These are phyloP conservation scores for Primulina eburnea DNA, from an alignment of 257 asterid genomes.

Conservation along the genomic window DNA sequence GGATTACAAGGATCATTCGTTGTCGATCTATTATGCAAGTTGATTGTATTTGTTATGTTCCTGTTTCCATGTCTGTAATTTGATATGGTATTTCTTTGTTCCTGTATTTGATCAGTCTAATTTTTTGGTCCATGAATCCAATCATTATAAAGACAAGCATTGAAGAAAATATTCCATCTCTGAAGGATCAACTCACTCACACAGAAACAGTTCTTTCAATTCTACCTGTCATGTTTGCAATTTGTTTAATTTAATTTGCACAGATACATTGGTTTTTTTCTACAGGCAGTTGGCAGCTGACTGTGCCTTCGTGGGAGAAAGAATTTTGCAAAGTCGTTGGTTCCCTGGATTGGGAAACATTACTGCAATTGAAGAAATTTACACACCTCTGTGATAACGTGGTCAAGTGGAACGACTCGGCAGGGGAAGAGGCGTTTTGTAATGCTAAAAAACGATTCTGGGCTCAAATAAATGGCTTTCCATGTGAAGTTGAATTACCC, in stretches of 20 bases:
- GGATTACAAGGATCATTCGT: neutral
- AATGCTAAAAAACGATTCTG: conserved; percentile 68
- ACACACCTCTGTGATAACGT: conserved; percentile 51
- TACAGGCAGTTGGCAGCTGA: conserved; percentile 56
- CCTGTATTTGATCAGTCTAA: conserved; percentile 1
- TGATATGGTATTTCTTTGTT: neutral
- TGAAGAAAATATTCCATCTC: neutral
- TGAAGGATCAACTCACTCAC: conserved; percentile 1
- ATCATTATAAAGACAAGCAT: neutral
- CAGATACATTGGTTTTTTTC: conserved; percentile 14
- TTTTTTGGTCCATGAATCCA: neutral
- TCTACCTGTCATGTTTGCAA: neutral
- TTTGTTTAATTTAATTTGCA: neutral
- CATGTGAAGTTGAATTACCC: conserved; percentile 48
- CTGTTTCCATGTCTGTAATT: neutral
- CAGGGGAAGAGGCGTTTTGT: conserved; percentile 63
- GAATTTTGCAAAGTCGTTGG: conserved; percentile 64
- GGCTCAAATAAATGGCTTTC: conserved; percentile 49
- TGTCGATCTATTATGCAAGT: neutral
- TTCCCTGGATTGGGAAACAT: conserved; percentile 59
- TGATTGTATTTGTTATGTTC: neutral
- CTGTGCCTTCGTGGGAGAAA: conserved; percentile 76
- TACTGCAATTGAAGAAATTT: conserved; percentile 52
- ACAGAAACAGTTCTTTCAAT: neutral
- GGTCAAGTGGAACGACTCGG: conserved; percentile 70